Evolutionary conservation across 495 filamentous ascomycete genomes (phyloP), one percentile per base, ranked within the genome.

Genomic region (Jackrogersella multiformis): DNA sequence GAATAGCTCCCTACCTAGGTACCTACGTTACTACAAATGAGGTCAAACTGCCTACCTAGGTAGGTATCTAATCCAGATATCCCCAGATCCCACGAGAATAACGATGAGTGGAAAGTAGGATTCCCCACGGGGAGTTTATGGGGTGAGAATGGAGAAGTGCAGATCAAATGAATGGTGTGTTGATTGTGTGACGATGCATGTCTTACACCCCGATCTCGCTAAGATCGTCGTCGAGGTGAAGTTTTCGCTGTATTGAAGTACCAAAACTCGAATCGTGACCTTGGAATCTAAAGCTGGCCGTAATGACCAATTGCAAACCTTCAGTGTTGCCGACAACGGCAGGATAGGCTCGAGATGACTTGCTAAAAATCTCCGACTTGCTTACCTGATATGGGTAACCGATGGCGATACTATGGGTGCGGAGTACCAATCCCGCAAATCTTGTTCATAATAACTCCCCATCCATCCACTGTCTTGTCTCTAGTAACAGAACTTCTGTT

Each of bases 221-320:
- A 64, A 34, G 53, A 57, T 59, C 38, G 24, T 28, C 38, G n/a
- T 26, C 16, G n/a, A 13, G 36, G 32, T 12, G 24, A 39, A 39
- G 13, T 41, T 23, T 36, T 66, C 62, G 62, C 46, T 38, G 15
- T 48, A 66, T 59, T 26, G 59, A 66, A 58, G 36, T 8, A 21
- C 55, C 62, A 55, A 66, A 51, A 44, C 15, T 38, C 13, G 34
- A 53, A 38, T 23, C 18, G 45, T 18, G 26, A 44, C 35, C 32
- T 5, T 20, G 2, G 34, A 21, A 16, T 39, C 21, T 6, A 15
- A 26, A 18, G 24, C 9, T n/a, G n/a, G n/a, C n/a, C n/a, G n/a
- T n/a, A 28, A 54, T 8, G 26, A 41, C 38, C 26, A 53, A 39
- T 54, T 39, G 16, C 20, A 38, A 34, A 15, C 9, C 28, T 26